A percentile compares a stretch with the other conserved stretches of the same genome.
phyloP scores from a whole-genome alignment of 257 asterid species.

The Cruciata laevipes region DNA sequence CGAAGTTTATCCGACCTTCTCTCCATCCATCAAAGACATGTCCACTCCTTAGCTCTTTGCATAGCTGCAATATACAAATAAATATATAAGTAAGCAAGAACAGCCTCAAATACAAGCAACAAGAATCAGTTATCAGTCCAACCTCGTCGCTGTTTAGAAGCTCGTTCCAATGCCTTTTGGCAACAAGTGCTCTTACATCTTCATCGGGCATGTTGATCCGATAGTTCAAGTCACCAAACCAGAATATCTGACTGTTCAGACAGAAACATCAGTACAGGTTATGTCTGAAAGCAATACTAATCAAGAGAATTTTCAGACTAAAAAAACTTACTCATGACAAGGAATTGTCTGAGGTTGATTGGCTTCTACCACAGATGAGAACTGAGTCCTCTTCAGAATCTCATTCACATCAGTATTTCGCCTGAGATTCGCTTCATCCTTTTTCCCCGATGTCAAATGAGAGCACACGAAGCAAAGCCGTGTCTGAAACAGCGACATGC shows the following conservation, averaged over 20 bases:
- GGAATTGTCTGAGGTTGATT: slow-evolving; percentile 85
- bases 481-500: slow-evolving; percentile 80
- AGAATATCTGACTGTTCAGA: slow-evolving; percentile 76
- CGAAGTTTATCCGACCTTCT: slow-evolving; percentile 77
- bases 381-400: slow-evolving; percentile 69
- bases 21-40: slow-evolving; percentile 85
- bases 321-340: slow-evolving; percentile 71
- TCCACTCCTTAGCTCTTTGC: slow-evolving; percentile 64
- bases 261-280: background rate
- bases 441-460: slow-evolving; percentile 81
- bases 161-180: slow-evolving; percentile 54
- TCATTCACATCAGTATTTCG: slow-evolving; percentile 77
- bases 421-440: slow-evolving; percentile 66
- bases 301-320: background rate
- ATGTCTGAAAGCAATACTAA: background rate
- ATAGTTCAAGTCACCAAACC: slow-evolving; percentile 97
- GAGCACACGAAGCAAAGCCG: slow-evolving; percentile 92
- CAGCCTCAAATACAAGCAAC: background rate
- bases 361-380: slow-evolving; percentile 58
- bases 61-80: slow-evolving; percentile 36
- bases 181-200: slow-evolving; percentile 68
- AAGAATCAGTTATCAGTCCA: background rate
- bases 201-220: slow-evolving; percentile 63
- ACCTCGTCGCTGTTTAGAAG: slow-evolving; percentile 85
- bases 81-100: background rate